phyloP scores from a whole-genome alignment of 805 yeast species.

The Candida patagonica region DNA sequence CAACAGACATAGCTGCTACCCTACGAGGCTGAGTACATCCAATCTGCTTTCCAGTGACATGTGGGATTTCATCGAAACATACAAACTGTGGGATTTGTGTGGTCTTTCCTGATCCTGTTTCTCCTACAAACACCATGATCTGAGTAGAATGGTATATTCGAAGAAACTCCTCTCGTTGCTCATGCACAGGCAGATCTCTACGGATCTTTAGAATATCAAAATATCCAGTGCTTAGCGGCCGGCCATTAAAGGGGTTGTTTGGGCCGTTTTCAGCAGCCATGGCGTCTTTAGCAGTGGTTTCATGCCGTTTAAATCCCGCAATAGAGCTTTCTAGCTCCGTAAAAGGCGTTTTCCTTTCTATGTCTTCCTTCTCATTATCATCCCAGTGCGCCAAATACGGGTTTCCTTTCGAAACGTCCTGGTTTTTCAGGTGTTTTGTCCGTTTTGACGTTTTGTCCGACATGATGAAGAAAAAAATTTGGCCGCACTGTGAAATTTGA shows the following conservation, averaged over 20 bases:
- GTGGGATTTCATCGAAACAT: slow-evolving; percentile 85
- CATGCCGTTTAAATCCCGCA: slow-evolving; percentile 18
- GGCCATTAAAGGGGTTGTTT: slow-evolving; percentile 74
- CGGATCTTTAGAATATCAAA: slow-evolving; percentile 68
- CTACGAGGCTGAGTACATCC: slow-evolving; percentile 96
- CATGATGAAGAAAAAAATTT: slow-evolving; percentile 1
- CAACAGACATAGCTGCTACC: slow-evolving; percentile 98
- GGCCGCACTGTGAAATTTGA: neutral
- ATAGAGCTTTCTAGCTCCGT: slow-evolving; percentile 1
- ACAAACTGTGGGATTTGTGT: slow-evolving; percentile 98
- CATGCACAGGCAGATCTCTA: slow-evolving; percentile 86
- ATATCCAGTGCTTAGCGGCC: slow-evolving; percentile 52
- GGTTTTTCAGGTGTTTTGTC: slow-evolving; percentile 7
- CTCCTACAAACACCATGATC: slow-evolving; percentile 97
- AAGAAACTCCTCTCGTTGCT: slow-evolving; percentile 84
- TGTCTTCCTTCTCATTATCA: slow-evolving; percentile 9
- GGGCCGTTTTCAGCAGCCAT: slow-evolving; percentile 35
- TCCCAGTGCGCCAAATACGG: slow-evolving; percentile 27
- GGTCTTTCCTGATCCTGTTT: slow-evolving; percentile 98
- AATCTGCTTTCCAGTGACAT: slow-evolving; percentile 68
- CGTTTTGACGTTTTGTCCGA: slow-evolving; percentile 7
- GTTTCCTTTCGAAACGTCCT: slow-evolving; percentile 12
- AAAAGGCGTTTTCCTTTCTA: slow-evolving; percentile 2
- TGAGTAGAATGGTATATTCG: slow-evolving; percentile 77
- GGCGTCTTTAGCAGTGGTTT: slow-evolving; percentile 28